phyloP scores from a whole-genome alignment of 164 flowering plant genomes.

The Vitis rupestris region DNA sequence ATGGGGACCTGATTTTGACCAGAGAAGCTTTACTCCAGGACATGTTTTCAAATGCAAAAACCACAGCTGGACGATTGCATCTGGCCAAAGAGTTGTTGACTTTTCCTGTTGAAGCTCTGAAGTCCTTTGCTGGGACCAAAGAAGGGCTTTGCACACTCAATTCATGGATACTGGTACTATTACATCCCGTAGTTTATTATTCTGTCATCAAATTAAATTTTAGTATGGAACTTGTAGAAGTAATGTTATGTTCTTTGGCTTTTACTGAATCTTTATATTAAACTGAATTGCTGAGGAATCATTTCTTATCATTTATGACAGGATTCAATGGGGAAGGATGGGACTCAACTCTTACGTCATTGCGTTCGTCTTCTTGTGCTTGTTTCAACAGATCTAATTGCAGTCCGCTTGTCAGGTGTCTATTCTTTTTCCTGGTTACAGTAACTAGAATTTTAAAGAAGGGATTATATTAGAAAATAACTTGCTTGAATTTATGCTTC shows the following conservation, averaged over 20 bases:
- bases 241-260: neutral
- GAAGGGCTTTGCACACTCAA: conserved; percentile 81
- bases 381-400: conserved; percentile 84
- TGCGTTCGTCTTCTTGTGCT: conserved; percentile 94
- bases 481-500: too few species aligned
- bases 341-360: conserved; percentile 96
- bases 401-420: conserved; percentile 92
- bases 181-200: neutral
- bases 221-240: neutral
- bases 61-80: conserved; percentile 83
- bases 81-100: conserved; percentile 79
- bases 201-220: neutral
- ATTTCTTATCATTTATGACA: conserved; percentile 23
- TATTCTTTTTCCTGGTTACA: neutral
- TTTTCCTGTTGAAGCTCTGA: conserved; percentile 70
- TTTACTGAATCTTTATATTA: conserved; percentile 1
- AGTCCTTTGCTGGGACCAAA: conserved; percentile 90
- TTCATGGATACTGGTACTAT: conserved; percentile 89
- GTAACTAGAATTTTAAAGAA: too few species aligned
- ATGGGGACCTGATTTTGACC: conserved; percentile 47
- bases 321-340: conserved; percentile 99
- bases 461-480: neutral
- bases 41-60: conserved; percentile 76
- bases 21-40: conserved; percentile 68
- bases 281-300: neutral